Conservation (phyloP, 331 rosid genomes). For the Spiraea crenata region DNA sequence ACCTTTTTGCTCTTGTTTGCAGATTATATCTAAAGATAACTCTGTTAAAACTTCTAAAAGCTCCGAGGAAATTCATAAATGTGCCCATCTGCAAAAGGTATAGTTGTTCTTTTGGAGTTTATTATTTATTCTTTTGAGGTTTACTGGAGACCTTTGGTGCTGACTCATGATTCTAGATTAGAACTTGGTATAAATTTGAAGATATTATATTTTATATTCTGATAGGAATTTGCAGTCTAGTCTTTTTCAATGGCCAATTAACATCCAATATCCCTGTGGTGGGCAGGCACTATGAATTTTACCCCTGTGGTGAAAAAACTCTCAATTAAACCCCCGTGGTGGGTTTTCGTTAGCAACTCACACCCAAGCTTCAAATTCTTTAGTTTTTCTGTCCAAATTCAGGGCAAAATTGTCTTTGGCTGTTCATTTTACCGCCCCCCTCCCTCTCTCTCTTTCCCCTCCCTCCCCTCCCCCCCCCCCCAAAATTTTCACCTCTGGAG, state of each 20-base stretch:
- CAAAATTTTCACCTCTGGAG: too few relatives aligned
- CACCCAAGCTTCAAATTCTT: too few relatives aligned
- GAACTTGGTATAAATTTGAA: neutral
- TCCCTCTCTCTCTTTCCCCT: too few relatives aligned
- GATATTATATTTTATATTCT: neutral
- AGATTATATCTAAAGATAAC: conserved; percentile 98
- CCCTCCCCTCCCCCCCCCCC: too few relatives aligned
- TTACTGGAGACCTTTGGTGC: neutral
- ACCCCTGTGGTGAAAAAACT: too few relatives aligned
- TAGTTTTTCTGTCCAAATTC: too few relatives aligned
- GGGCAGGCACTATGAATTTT: too few relatives aligned
- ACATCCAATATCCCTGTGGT: too few relatives aligned
- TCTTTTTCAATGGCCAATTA: neutral
- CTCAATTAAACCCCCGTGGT: too few relatives aligned
- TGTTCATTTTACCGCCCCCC: too few relatives aligned
- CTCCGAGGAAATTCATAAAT: conserved; percentile 72
- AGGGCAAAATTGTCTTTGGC: too few relatives aligned
- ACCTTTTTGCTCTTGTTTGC: conserved; percentile 21
- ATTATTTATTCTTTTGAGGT: neutral
- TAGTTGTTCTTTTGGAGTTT: neutral
- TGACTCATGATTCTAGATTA: neutral
- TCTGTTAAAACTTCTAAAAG: conserved; percentile 84
- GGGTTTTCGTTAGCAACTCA: too few relatives aligned
- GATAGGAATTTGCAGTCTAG: neutral
- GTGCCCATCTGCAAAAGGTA: conserved; percentile 86